Evolutionary conservation across 1,284 basidiomycete genomes (phyloP), one percentile per base, ranked within the genome.

Genomic region (Cutaneotrichosporon sp.): DNA sequence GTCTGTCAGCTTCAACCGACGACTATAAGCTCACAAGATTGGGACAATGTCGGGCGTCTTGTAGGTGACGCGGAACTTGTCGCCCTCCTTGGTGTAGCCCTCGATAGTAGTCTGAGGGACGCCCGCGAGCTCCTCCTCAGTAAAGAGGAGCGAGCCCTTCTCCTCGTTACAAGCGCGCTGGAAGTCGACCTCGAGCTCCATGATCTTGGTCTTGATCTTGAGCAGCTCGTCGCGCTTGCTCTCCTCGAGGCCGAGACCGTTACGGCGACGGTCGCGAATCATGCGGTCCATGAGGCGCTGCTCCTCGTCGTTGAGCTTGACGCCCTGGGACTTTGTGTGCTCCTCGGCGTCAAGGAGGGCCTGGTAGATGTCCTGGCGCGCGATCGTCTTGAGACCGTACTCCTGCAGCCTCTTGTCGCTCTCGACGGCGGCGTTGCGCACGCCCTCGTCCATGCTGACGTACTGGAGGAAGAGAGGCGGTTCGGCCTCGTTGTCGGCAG

Each of bases 1-100:
- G 46, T 8, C 2, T 9, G 41, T 51, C 46, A 51, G 50, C 46
- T 23, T 2, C 9, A 17, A 5, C 15, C 8, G 9, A 18, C 35
- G 0, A 18, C 4, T 8, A 12, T 4, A 14, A 7, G 9, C 54
- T 56, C 33, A 56, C 54, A 54, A 55, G 43, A 59, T 35, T 40
- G 57, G 57, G 13, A 53, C 42, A 12, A 59, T 51, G 45, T 59
- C 58, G 33, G 58, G 58, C 2, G 54, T 56, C 58, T 59, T 59
- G 54, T 38, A 59, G 34, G 58, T 59, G 37, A 59, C 54, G 36
- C 46, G 43, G 58, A 51, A 59, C 58, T 55, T 55, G 51, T 48
- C 58, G 21, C 42, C 58, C 30, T 56, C 58, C 51, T 53, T 46
- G 26, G 51, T 23, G 34, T 55, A 56, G 18, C 58, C 58, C 4